phyloP scores from a whole-genome alignment of 768 basidiomycete species.

The Chalciporus sphaerocephalus region DNA sequence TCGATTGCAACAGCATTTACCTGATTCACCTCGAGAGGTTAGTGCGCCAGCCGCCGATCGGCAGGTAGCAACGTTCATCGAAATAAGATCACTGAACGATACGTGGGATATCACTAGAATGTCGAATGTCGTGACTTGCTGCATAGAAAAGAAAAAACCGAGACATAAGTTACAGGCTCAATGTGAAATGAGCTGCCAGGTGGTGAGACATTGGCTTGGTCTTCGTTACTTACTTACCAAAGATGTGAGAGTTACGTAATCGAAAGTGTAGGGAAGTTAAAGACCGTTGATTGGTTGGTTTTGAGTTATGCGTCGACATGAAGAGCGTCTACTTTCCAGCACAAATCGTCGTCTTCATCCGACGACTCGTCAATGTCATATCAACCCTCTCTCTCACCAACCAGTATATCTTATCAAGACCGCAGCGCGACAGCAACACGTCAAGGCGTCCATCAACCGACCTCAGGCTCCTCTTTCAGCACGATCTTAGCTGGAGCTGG shows the following conservation, averaged over 20 bases:
- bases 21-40: conserved; percentile 6
- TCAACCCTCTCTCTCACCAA: conserved; percentile 68
- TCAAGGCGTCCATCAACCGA: no score
- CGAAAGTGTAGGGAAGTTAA: no score
- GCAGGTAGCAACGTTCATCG: neutral
- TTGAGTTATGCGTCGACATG: conserved; percentile 24
- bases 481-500: conserved; percentile 12
- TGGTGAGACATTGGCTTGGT: no score
- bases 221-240: no score
- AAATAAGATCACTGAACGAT: neutral
- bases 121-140: neutral
- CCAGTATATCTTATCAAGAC: conserved; percentile 47
- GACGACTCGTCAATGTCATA: conserved; percentile 62
- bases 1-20: neutral
- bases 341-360: conserved; percentile 57
- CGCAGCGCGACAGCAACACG: neutral
- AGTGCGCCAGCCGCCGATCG: neutral
- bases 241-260: neutral
- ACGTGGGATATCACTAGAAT: neutral
- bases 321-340: conserved; percentile 48
- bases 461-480: neutral
- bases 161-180: neutral
- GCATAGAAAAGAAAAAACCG: neutral
- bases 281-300: neutral
- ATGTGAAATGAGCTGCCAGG: neutral